phyloP scores from a whole-genome alignment of 257 asterid genomes.

The Nicotiana undulata region DNA sequence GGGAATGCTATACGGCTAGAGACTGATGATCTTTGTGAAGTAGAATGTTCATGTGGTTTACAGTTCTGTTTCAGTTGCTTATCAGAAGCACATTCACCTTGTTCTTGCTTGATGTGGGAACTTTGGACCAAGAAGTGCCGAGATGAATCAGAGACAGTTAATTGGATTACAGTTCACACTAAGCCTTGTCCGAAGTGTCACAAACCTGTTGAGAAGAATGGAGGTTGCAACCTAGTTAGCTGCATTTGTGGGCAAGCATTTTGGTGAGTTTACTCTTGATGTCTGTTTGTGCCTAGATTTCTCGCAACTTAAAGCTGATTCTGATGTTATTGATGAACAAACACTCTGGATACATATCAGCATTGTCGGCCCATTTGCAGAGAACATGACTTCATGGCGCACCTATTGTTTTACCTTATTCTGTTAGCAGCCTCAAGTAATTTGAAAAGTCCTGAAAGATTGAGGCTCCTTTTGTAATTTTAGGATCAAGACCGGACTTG shows the following conservation, averaged over 20 bases:
- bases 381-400: background rate
- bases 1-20: constrained; percentile 95
- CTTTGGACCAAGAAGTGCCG: constrained; percentile 93
- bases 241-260: constrained; percentile 96
- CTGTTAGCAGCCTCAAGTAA: background rate
- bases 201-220: constrained; percentile 95
- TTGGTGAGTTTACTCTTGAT: constrained; percentile 46
- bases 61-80: constrained; percentile 94
- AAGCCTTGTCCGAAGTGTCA: constrained; percentile 95
- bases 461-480: background rate
- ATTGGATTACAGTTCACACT: constrained; percentile 87
- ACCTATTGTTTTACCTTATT: background rate
- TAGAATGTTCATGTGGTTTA: constrained; percentile 86
- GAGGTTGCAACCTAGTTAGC: constrained; percentile 91
- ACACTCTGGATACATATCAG: background rate
- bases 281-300: background rate
- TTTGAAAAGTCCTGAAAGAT: background rate
- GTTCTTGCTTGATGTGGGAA: constrained; percentile 94
- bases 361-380: background rate
- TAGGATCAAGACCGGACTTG: background rate
- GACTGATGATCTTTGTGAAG: constrained; percentile 77
- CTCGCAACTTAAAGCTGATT: background rate
- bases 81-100: constrained; percentile 95
- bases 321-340: background rate
- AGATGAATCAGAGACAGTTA: constrained; percentile 94